Evolutionary conservation across 805 yeast genomes (phyloP).

Genomic region (Schwanniomyces occidentalis): DNA sequence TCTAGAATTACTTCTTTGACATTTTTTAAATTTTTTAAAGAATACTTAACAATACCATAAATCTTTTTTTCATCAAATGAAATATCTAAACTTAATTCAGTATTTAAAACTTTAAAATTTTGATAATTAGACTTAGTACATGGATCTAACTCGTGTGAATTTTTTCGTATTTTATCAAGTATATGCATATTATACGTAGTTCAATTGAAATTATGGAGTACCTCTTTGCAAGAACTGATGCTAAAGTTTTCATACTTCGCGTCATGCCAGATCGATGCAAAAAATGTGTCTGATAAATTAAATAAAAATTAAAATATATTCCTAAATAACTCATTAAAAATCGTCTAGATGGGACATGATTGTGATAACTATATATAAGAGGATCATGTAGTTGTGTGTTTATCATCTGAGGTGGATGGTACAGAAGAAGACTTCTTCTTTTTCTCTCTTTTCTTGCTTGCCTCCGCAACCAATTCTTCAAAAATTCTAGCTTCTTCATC

Average conservation of each 20-base stretch:
- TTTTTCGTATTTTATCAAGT: too few species aligned
- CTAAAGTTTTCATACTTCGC: too few species aligned
- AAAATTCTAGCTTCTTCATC: slow-evolving; percentile 77
- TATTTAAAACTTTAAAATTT: slow-evolving; percentile 19
- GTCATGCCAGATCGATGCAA: too few species aligned
- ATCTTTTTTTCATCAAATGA: slow-evolving; percentile 23
- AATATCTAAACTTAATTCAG: slow-evolving; percentile 22
- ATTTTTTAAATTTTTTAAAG: slow-evolving; percentile 11
- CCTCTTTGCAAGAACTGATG: too few species aligned
- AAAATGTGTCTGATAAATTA: too few species aligned
- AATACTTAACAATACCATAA: slow-evolving; percentile 23
- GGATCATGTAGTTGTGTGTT: too few species aligned
- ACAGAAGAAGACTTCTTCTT: slow-evolving; percentile 19
- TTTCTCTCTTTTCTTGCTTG: slow-evolving; percentile 43
- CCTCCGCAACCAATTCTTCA: slow-evolving; percentile 64
- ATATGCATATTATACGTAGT: too few species aligned
- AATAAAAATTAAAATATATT: too few species aligned
- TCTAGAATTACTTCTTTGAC: slow-evolving; percentile 20
- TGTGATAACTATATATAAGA: too few species aligned
- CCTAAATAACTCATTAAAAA: neutral
- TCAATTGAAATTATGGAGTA: too few species aligned
- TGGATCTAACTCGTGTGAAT: slow-evolving; percentile 23
- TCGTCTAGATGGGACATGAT: neutral
- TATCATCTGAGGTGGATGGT: neutral
- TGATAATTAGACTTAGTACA: slow-evolving; percentile 31